These are phyloP conservation scores for Quercus bicolor DNA, from an alignment of 306 rosid species.

Conservation along the genomic window DNA sequence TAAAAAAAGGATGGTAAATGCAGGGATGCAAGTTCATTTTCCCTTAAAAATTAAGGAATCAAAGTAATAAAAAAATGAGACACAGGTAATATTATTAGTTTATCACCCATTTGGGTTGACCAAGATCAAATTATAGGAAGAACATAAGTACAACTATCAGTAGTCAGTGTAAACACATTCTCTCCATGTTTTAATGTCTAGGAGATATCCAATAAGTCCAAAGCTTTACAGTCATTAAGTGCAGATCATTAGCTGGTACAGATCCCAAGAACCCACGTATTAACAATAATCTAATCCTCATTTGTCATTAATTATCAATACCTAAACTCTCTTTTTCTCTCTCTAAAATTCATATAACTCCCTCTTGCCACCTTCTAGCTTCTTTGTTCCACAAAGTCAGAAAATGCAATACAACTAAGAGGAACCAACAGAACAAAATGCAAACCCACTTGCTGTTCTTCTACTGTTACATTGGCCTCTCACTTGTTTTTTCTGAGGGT, in stretches of 20 bases:
- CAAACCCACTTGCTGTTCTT: conserved; percentile 38
- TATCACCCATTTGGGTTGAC: conserved; percentile 53
- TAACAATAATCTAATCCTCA: conserved; percentile 32
- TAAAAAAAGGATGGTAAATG: neutral
- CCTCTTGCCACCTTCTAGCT: conserved; percentile 8
- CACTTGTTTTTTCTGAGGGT: conserved; percentile 41
- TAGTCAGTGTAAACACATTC: conserved; percentile 59
- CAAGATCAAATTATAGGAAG: conserved; percentile 31
- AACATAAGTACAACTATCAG: conserved; percentile 16
- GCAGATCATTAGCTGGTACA: conserved; percentile 62
- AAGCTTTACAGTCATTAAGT: conserved; percentile 53
- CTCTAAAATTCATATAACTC: conserved; percentile 25
- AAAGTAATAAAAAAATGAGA: neutral
- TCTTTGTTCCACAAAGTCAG: conserved; percentile 31
- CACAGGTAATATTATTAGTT: conserved; percentile 1
- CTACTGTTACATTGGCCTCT: conserved; percentile 46
- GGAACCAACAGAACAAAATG: conserved; percentile 44
- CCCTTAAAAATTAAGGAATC: neutral
- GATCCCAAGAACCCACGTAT: conserved; percentile 74
- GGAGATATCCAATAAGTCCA: conserved; percentile 56
- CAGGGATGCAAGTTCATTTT: neutral
- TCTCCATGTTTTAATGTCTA: conserved; percentile 75
- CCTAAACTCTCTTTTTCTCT: conserved; percentile 25
- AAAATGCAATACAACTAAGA: conserved; percentile 35
- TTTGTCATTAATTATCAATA: conserved; percentile 2